These are phyloP conservation scores for Solanum chmielewskii DNA, from an alignment of 257 asterid species.

Conservation along the genomic window DNA sequence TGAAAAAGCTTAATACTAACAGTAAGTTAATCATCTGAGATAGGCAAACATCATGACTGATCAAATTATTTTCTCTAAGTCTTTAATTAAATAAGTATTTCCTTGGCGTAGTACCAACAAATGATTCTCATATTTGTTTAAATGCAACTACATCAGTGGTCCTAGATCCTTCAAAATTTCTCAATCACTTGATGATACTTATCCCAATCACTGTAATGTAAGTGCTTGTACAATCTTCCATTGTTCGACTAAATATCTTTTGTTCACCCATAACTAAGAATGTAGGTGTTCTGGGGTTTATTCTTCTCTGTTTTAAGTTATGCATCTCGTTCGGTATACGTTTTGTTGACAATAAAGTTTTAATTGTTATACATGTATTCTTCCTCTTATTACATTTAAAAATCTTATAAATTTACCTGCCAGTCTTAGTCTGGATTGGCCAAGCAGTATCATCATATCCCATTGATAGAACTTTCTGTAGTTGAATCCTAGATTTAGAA, in stretches of 20 bases:
- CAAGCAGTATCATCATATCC: slow-evolving; percentile 76
- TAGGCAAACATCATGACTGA: neutral
- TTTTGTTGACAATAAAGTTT: neutral
- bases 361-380: neutral
- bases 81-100: neutral
- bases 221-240: neutral
- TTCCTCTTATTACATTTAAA: neutral
- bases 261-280: neutral
- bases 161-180: neutral
- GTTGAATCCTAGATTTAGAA: slow-evolving; percentile 47
- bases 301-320: neutral
- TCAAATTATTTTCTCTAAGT: neutral
- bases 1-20: neutral
- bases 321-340: neutral
- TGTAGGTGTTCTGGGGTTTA: neutral
- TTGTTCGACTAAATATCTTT: neutral
- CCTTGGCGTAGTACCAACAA: neutral
- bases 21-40: neutral
- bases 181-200: neutral
- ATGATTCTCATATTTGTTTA: neutral
- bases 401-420: slow-evolving; percentile 26
- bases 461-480: slow-evolving; percentile 67
- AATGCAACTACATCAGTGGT: neutral
- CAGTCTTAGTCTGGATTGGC: slow-evolving; percentile 76
- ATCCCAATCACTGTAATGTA: neutral